Evolutionary conservation across 129 eudicot species (phyloP).

Genomic region (carrot (Daucus carota)): DNA sequence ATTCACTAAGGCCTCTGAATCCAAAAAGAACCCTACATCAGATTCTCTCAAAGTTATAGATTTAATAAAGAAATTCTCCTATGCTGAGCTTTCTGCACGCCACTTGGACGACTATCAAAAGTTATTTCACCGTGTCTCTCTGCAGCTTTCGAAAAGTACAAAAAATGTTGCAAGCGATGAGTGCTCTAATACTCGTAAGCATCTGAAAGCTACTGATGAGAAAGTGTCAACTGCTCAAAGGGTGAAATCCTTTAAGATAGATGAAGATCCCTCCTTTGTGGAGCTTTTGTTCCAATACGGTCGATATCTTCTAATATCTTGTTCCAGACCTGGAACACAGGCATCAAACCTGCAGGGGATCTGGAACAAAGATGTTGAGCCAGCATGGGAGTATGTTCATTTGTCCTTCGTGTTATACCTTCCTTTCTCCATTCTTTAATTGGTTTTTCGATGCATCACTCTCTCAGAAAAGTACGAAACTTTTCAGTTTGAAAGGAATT

Average conservation of each 20-base stretch:
- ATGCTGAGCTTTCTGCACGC: conserved; percentile 57
- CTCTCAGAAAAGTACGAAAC: background rate
- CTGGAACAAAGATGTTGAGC: conserved; percentile 66
- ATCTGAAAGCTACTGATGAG: background rate
- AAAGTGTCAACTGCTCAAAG: conserved; percentile 58
- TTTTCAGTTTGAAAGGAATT: background rate
- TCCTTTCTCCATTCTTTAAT: background rate
- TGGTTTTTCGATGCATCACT: background rate
- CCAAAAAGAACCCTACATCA: conserved; percentile 52
- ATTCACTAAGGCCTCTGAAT: conserved; percentile 57
- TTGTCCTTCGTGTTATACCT: background rate
- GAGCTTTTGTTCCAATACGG: conserved; percentile 91
- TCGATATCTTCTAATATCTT: conserved; percentile 68
- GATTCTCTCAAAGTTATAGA: conserved; percentile 37
- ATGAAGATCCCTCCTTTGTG: conserved; percentile 82
- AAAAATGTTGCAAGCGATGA: conserved; percentile 13
- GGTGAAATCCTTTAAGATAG: conserved; percentile 49
- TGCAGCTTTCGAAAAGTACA: conserved; percentile 57
- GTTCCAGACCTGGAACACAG: conserved; percentile 81
- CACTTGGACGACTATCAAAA: conserved; percentile 77
- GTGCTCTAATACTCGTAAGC: background rate
- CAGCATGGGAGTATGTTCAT: conserved; percentile 81
- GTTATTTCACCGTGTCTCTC: conserved; percentile 69
- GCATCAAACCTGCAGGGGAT: conserved; percentile 84
- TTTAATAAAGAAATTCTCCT: conserved; percentile 33